phyloP scores from a whole-genome alignment of 2,329 filamentous ascomycete species.

The Ophiostoma himal-ulmi region DNA sequence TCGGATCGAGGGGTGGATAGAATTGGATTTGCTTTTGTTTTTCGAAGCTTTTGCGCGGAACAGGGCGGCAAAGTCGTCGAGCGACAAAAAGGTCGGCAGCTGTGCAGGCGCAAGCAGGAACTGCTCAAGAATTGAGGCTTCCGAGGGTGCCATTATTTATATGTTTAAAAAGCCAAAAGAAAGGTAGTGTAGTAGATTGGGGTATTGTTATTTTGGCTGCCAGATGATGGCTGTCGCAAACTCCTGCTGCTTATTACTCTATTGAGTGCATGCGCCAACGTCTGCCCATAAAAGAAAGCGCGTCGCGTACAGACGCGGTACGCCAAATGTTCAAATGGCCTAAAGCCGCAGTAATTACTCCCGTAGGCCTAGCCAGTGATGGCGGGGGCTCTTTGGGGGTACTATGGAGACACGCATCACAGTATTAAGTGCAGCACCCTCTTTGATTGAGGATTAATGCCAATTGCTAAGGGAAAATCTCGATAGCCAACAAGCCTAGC shows the following conservation, averaged over 20 bases:
- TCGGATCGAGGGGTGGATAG: slow-evolving; percentile 49
- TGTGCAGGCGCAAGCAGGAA: slow-evolving; percentile 74
- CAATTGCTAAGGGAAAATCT: neutral
- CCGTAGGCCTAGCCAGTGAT: neutral
- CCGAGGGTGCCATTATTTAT: slow-evolving; percentile 32
- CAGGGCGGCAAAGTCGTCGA: slow-evolving; percentile 67
- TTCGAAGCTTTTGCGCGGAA: slow-evolving; percentile 46
- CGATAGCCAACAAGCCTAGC: neutral
- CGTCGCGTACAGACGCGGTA: slow-evolving; percentile 22
- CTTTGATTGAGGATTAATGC: neutral
- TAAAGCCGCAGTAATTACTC: neutral
- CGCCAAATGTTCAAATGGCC: slow-evolving; percentile 7
- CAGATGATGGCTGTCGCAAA: neutral
- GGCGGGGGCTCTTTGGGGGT: neutral
- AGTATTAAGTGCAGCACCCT: neutral
- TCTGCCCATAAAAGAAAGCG: slow-evolving; percentile 13
- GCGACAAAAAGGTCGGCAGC: slow-evolving; percentile 65
- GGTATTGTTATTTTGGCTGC: neutral
- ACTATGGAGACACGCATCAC: neutral
- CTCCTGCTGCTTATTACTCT: neutral
- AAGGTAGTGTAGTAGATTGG: neutral
- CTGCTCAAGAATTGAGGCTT: slow-evolving; percentile 66
- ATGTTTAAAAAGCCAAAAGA: too few relatives aligned
- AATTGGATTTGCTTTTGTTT: neutral
- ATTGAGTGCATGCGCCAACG: neutral